A percentile compares a stretch with the other conserved stretches of the same genome.
Evolutionary conservation across 2,329 filamentous ascomycete species (phyloP).

Genomic region (Helotiales sp.): DNA sequence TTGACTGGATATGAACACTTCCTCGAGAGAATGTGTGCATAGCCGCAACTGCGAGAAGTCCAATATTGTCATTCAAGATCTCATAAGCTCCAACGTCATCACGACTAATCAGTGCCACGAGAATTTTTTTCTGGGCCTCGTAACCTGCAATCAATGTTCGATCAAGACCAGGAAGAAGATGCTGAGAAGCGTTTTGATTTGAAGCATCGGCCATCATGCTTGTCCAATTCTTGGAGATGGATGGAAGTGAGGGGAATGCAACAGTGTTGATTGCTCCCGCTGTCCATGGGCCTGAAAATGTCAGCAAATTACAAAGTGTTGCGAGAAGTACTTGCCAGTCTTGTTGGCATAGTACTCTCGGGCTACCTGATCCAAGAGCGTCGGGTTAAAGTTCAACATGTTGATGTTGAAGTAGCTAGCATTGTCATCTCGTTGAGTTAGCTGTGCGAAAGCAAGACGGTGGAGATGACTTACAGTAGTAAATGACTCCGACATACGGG

Average conservation of each 20-base stretch:
- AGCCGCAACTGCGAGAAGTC: constrained; percentile 41
- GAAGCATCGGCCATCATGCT: constrained; percentile 30
- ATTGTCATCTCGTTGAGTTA: constrained; percentile 33
- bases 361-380: constrained; percentile 26
- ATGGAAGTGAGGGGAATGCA: constrained; percentile 36
- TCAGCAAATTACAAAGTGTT: background rate
- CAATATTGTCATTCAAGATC: constrained; percentile 35
- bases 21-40: constrained; percentile 63
- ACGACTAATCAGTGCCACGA: constrained; percentile 26
- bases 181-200: constrained; percentile 24
- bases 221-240: constrained; percentile 30
- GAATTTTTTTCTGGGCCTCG: constrained; percentile 31
- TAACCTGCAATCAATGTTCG: constrained; percentile 34
- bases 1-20: constrained; percentile 57
- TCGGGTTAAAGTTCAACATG: constrained; percentile 29
- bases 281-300: constrained; percentile 34
- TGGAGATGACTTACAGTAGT: constrained; percentile 31
- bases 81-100: constrained; percentile 36
- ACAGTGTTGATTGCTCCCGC: constrained; percentile 39
- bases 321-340: constrained; percentile 27
- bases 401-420: constrained; percentile 31
- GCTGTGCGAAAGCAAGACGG: background rate
- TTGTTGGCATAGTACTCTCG: constrained; percentile 38
- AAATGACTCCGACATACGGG: constrained; percentile 39
- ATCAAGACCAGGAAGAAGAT: constrained; percentile 34